Base-by-base conservation (phyloP, 331 rosid genomes). In the Pyracantha coccinea region DNA sequence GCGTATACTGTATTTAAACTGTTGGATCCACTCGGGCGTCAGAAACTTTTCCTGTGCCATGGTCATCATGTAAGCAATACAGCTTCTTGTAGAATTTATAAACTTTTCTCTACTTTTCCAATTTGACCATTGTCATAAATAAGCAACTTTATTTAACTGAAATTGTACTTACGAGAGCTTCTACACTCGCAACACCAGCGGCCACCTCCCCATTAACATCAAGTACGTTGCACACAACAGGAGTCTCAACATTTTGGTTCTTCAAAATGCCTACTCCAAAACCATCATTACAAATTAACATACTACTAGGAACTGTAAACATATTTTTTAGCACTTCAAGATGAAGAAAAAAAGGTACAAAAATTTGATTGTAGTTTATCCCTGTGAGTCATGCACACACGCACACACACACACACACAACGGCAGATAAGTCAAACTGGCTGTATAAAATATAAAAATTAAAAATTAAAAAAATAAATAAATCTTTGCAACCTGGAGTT, bases 151-250 rank as follows among this genome's bases (percentile, higher is more conserved):
- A 14, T 31, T 14, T 21, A 12, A 17, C 15, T 29, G 23, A 38
- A 68, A 66, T 75, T 71, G 5, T 75, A 84, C 98, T 88, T 85
- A 93, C 97, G 77, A 93, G 78, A 77, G 96, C 88, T 73, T 87
- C 92, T 66, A 91, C 92, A 82, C 91, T 87, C 10, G 98, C 97
- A 75, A 89, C 96, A 70, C 85, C 98, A 69, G 91, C 90, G 35
- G 91, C 90, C 73, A 85, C 78, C 83, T 93, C 97, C 50, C 97
- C 97, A 78, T 73, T 83, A 47, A 58, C 69, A 86, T 91, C 93
- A 84, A 91, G 86, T 87, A 93, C 52, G 67, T 77, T 90, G 82
- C 96, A 89, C 11, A 91, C 97, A 63, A 91, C 91, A 47, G 98
- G 91, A 65, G 98, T 91, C 69, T 84, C 84, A 35, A 91, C 83